Evolutionary conservation across 208 protist species (phyloP).

Genomic region (Leishmania major): DNA sequence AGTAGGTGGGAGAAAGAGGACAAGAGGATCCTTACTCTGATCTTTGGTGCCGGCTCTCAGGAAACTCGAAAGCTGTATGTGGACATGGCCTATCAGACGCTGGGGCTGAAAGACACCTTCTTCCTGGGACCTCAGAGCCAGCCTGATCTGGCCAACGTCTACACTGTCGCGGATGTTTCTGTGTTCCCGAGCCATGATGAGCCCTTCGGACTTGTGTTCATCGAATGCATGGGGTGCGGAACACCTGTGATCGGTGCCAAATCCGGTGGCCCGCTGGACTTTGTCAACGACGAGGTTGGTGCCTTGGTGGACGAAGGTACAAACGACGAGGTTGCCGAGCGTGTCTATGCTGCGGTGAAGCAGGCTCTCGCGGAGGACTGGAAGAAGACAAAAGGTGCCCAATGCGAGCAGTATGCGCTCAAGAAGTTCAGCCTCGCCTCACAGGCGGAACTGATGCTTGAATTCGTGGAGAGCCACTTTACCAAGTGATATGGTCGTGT

Average conservation of each 20-base stretch:
- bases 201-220: constrained; percentile 81
- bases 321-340: constrained; percentile 49
- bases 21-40: constrained; percentile 58
- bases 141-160: constrained; percentile 57
- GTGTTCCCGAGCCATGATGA: constrained; percentile 84
- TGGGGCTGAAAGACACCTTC: constrained; percentile 65
- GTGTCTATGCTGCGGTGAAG: constrained; percentile 52
- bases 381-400: constrained; percentile 69
- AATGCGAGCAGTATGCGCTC: constrained; percentile 57
- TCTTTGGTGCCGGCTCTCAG: constrained; percentile 61
- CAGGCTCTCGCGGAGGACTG: constrained; percentile 69
- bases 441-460: constrained; percentile 58
- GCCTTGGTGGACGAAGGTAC: constrained; percentile 67
- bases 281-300: constrained; percentile 71
- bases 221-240: constrained; percentile 83
- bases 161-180: constrained; percentile 58
- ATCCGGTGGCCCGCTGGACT: constrained; percentile 80
- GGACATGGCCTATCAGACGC: constrained; percentile 64
- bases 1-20: constrained; percentile 59
- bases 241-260: constrained; percentile 80
- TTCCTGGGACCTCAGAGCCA: constrained; percentile 76
- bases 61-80: constrained; percentile 59
- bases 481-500: constrained; percentile 6
- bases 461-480: constrained; percentile 55
- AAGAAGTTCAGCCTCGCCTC: constrained; percentile 58